Percentiles rank a stretch among this genome's conserved stretches.
phyloP scores from a whole-genome alignment of 768 basidiomycete species.

The Pholiota molesta region DNA sequence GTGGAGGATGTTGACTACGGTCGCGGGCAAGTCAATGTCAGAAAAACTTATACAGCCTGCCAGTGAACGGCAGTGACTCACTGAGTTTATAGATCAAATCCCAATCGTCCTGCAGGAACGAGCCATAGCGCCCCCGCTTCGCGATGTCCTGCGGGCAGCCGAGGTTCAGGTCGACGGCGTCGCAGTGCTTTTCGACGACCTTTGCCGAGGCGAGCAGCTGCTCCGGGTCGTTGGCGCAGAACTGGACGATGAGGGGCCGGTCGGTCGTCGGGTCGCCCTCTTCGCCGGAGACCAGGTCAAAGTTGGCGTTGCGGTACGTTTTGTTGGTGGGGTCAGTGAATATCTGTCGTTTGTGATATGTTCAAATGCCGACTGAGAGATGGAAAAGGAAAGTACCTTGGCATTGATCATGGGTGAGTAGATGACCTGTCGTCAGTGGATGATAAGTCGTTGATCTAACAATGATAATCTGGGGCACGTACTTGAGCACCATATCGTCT shows the following conservation, averaged over 20 bases:
- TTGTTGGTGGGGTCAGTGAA: slow-evolving; percentile 57
- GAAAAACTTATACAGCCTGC: no score
- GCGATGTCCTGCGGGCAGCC: slow-evolving; percentile 98
- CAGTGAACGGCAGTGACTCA: slow-evolving; percentile 36
- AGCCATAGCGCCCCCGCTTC: slow-evolving; percentile 81
- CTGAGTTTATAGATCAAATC: slow-evolving; percentile 81
- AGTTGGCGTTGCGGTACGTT: slow-evolving; percentile 62
- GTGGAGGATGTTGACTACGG: slow-evolving; percentile 83
- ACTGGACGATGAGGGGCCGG: slow-evolving; percentile 88
- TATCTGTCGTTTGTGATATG: slow-evolving; percentile 45
- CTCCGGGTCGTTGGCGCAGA: slow-evolving; percentile 90
- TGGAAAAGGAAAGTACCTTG: slow-evolving; percentile 49
- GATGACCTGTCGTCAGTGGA: slow-evolving; percentile 55
- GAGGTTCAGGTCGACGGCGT: slow-evolving; percentile 94
- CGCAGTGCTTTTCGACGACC: slow-evolving; percentile 76
- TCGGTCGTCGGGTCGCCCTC: slow-evolving; percentile 79
- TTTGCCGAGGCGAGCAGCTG: slow-evolving; percentile 78
- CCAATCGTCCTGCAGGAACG: slow-evolving; percentile 96
- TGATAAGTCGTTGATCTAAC: not conserved
- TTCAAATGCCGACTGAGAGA: not conserved
- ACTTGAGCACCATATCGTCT: slow-evolving; percentile 84
- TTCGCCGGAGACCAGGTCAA: slow-evolving; percentile 72
- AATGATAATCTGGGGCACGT: slow-evolving; percentile 14
- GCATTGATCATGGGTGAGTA: slow-evolving; percentile 99
- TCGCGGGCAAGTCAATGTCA: not conserved